Conservation (phyloP, 2,329 filamentous ascomycete genomes). For the Fusarium zealandicum region DNA sequence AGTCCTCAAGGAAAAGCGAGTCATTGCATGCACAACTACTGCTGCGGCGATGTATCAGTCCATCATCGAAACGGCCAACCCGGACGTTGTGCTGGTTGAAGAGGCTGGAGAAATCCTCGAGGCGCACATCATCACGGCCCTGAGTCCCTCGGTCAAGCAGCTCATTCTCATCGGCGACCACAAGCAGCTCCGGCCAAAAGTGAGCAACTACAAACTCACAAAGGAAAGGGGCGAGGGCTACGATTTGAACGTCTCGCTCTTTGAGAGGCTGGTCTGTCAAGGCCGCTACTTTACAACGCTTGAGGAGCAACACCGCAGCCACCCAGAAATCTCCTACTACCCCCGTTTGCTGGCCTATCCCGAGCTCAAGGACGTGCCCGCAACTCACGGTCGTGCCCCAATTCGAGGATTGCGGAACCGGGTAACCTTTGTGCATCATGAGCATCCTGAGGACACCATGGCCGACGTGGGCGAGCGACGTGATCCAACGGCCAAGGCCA, state of each 20-base stretch:
- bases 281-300: slow-evolving; percentile 63
- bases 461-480: slow-evolving; percentile 54
- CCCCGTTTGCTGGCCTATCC: slow-evolving; percentile 68
- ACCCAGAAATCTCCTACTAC: slow-evolving; percentile 69
- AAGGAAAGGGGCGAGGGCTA: slow-evolving; percentile 71
- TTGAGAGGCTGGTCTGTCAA: slow-evolving; percentile 70
- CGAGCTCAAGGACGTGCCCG: slow-evolving; percentile 61
- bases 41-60: slow-evolving; percentile 68
- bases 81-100: slow-evolving; percentile 71
- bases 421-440: slow-evolving; percentile 73
- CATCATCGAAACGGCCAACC: slow-evolving; percentile 60
- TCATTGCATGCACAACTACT: slow-evolving; percentile 77
- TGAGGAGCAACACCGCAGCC: slow-evolving; percentile 70
- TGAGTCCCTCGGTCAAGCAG: slow-evolving; percentile 64
- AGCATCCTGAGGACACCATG: slow-evolving; percentile 58
- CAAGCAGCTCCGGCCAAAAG: slow-evolving; percentile 74
- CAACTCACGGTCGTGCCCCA: slow-evolving; percentile 54
- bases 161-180: slow-evolving; percentile 77
- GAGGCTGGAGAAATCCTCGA: slow-evolving; percentile 79
- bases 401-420: slow-evolving; percentile 65
- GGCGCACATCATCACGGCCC: slow-evolving; percentile 65
- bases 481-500: slow-evolving; percentile 58
- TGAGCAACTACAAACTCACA: slow-evolving; percentile 65
- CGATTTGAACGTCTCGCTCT: slow-evolving; percentile 72
- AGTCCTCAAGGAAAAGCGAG: slow-evolving; percentile 59